Evolutionary conservation across 441 rosid species (phyloP), one percentile per base, ranked within the genome.

Genomic region (Aquilaria agallochum): DNA sequence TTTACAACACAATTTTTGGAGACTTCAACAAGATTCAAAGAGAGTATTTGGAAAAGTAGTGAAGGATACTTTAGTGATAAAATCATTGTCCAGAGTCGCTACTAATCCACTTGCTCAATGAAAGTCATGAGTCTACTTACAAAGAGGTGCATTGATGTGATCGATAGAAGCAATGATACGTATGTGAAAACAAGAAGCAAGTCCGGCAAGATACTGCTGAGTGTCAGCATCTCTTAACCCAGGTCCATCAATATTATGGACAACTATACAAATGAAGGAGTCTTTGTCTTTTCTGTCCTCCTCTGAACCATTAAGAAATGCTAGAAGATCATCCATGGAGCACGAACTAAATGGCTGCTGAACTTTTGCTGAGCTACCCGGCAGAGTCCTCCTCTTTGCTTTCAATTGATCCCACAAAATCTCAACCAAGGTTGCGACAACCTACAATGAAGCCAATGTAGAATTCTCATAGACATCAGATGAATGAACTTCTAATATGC

Each of bases 241-340:
- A 62, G 97, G 92, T 45, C 99, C 97, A 51, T 95, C 97, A 68
- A 95, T 89, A 78, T 89, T 91, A 69, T 95, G 93, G 69, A 95
- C 66, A 15, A 87, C 83, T 64, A 87, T 47, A 10, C 96, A 89
- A 15, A 88, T 63, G 67, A 86, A 82, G 69, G 77, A 75, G 65
- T 84, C 86, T 57, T 68, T 72, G 52, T 78, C 95, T 36, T 36
- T 36, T 36, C 42, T 36, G 52, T 78, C 79, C n/a, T 53, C 68
- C 47, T 71, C 76, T 11, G 85, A 63, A 46, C 71, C 76, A 62
- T 84, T 77, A 72, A 91, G 69, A 78, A 86, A 89, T 2, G 85
- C 76, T 15, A 89, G 76, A 64, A 91, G 81, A 64, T 89, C 97
- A 63, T 91, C 95, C 49, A 87, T 73, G 55, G 97, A 83, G 50